Evolutionary conservation across 495 filamentous ascomycete genomes (phyloP).

Genomic region (Neurospora sp.): DNA sequence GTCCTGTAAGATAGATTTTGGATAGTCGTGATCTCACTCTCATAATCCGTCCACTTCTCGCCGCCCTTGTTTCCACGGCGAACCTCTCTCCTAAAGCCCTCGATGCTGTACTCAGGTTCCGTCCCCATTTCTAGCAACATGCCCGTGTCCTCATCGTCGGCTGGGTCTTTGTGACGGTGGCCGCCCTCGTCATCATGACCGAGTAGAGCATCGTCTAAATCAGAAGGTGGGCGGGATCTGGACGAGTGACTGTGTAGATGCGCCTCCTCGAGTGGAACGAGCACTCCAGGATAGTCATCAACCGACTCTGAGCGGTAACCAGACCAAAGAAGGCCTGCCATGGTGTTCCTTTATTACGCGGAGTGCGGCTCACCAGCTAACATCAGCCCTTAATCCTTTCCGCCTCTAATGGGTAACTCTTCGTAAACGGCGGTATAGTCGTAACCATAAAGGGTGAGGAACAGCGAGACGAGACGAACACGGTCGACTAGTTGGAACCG

Average conservation of each 20-base stretch:
- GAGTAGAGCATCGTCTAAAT: conserved; percentile 21
- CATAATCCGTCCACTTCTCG: conserved; percentile 36
- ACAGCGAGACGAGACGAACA: neutral
- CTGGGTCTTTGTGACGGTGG: conserved; percentile 19
- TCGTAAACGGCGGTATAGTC: neutral
- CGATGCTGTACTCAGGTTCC: conserved; percentile 39
- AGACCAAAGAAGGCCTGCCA: conserved; percentile 2
- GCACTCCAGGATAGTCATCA: conserved; percentile 32
- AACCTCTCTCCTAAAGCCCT: conserved; percentile 37
- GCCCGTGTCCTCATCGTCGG: conserved; percentile 26
- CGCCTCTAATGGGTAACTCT: neutral
- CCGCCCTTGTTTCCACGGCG: conserved; percentile 27
- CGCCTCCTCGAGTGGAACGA: conserved; percentile 39
- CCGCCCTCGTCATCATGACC: conserved; percentile 11
- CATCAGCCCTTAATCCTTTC: neutral
- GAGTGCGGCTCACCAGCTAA: neutral
- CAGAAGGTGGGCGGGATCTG: conserved; percentile 20
- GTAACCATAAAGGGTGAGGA: neutral
- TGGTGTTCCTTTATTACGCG: neutral
- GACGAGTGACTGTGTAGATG: conserved; percentile 38
- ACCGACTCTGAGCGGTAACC: conserved; percentile 27
- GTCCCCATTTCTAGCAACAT: conserved; percentile 28
- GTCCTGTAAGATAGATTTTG: neutral
- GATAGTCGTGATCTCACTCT: conserved; percentile 29
- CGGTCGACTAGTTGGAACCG: neutral